Evolutionary conservation across 345 rosid species (phyloP).

Genomic region (Hirschfeldia incana): DNA sequence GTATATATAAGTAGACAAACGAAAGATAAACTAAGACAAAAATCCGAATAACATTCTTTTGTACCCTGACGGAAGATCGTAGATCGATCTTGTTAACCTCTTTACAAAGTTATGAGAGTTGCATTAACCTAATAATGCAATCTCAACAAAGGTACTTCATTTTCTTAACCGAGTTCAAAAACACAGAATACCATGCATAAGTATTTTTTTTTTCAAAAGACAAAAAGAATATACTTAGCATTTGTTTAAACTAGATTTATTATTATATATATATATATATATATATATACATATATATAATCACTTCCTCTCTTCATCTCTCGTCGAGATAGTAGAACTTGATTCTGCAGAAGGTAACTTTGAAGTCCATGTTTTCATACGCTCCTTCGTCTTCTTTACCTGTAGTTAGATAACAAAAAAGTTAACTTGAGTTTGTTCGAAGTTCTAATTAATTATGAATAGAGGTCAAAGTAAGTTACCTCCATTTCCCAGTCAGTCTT

Average conservation of each 20-base stretch:
- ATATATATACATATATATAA: background rate
- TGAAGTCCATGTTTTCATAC: conserved; percentile 32
- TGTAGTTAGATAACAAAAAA: background rate
- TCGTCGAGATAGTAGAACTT: background rate
- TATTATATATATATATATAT: background rate
- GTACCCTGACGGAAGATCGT: background rate
- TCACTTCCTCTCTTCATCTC: conserved; percentile 31
- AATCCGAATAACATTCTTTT: background rate
- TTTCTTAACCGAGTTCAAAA: background rate
- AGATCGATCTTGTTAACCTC: background rate
- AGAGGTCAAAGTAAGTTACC: conserved; percentile 18
- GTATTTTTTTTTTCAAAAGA: background rate
- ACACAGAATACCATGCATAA: background rate
- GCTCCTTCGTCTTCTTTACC: conserved; percentile 40
- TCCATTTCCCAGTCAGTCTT: conserved; percentile 56
- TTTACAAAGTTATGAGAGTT: background rate
- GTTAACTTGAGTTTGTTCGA: background rate
- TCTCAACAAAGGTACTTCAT: conserved; percentile 10
- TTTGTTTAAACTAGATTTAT: background rate
- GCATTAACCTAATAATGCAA: conserved; percentile 39
- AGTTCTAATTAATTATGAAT: background rate
- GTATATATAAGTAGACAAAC: background rate
- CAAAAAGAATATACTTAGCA: background rate
- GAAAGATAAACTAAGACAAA: background rate
- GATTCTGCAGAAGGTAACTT: conserved; percentile 18